Conservation (phyloP, 768 basidiomycete genomes). For the Sutorius australiensis region DNA sequence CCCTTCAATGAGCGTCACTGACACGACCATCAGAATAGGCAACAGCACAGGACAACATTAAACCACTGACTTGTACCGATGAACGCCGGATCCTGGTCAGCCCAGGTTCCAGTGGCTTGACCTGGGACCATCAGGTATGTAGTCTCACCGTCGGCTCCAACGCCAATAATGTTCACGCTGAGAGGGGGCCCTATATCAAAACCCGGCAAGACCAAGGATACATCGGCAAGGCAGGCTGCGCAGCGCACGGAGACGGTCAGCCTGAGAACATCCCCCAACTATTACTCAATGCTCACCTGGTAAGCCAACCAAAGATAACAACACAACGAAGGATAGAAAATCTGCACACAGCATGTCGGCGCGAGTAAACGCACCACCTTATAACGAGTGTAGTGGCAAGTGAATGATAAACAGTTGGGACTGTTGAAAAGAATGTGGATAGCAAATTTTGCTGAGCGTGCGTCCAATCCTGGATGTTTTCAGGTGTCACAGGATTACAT, state of each 20-base stretch:
- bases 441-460: not conserved
- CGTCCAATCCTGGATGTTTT: not conserved
- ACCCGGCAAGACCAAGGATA: conserved; percentile 43
- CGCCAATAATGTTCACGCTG: conserved; percentile 39
- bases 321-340: not conserved
- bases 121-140: conserved; percentile 41
- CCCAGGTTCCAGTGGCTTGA: conserved; percentile 29
- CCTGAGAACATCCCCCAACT: not conserved
- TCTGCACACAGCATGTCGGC: not conserved
- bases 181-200: conserved; percentile 39
- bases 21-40: not conserved
- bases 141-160: conserved; percentile 39
- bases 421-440: not conserved
- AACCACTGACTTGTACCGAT: conserved; percentile 28
- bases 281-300: not conserved
- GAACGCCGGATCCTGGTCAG: conserved; percentile 28
- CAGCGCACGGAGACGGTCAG: not conserved
- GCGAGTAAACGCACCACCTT: not conserved
- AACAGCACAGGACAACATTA: not conserved
- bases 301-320: conserved; percentile 5
- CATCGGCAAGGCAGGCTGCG: conserved; percentile 2
- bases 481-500: too few relatives aligned
- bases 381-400: not conserved
- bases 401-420: not conserved
- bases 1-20: not conserved